Base-by-base conservation (phyloP, 306 rosid species). In the Vicia faba region DNA sequence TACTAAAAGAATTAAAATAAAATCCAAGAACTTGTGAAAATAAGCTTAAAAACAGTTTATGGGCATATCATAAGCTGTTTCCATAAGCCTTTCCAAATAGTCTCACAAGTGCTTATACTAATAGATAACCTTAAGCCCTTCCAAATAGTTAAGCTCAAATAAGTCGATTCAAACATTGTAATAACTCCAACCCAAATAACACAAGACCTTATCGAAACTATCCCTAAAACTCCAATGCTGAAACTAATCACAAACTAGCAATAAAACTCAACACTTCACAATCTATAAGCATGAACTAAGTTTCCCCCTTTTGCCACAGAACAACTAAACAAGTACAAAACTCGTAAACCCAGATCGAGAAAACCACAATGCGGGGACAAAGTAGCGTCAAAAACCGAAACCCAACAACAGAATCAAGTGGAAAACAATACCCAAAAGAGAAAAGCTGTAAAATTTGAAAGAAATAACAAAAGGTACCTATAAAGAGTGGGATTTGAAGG, bases 401-500 rank as follows among this genome's bases (percentile, higher is more conserved):
- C 64, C 50, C 64, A 63, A 9, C 8, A 40, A 66, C 15, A 14
- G 45, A 44, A 53, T 33, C 13, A 59, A 63, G 61, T n/a, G n/a
- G 7, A 50, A 5, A 56, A 31, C 7, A 23, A 11, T 20, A 66
- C 39, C 40, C 20, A 45, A 38, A 20, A 45, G 25, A 23, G 23
- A 38, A 45, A 45, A 75, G 71, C 1, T 36, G 5, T 2, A 26
- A 63, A 12, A 5, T 18, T 58, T 43, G 48, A 16, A 51, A 61
- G 51, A 35, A 61, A 41, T 13, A 62, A 4, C 0, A 18, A 51
- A 61, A 26, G 51, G 76, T 68, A 93, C 99, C 99, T 95, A 44
- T 86, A 95, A 38, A 95, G 96, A 63, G 97, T 85, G 48, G 88
- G 86, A 72, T 90, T 95, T 1, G 88, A 80, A 36, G 96, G 91